These are phyloP conservation scores for Solanum ossicruentum DNA, from an alignment of 257 asterid genomes.

Conservation along the genomic window DNA sequence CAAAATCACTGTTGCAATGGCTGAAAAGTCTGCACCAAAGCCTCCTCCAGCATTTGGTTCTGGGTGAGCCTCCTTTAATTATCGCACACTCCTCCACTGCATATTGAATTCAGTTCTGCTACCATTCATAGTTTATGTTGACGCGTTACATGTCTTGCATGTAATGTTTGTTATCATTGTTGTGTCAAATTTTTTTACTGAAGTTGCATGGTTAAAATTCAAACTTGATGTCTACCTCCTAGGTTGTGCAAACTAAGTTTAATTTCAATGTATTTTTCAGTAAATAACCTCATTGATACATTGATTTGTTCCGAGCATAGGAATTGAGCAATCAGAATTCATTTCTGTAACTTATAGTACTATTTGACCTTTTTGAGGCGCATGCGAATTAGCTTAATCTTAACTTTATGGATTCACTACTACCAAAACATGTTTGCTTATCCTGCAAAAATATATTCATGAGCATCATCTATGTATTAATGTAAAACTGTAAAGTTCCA, in stretches of 20 bases:
- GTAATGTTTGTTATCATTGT: not conserved
- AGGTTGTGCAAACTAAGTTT: not conserved
- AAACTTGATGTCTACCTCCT: not conserved
- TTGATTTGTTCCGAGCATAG: not conserved
- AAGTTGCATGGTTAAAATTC: not conserved
- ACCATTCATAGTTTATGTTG: not conserved
- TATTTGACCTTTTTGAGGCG: not conserved
- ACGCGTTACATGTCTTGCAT: not conserved
- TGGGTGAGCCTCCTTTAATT: slow-evolving; percentile 34
- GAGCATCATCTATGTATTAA: not conserved
- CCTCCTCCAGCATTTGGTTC: slow-evolving; percentile 59
- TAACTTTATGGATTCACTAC: not conserved
- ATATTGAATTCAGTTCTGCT: not conserved
- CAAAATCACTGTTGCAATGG: slow-evolving; percentile 82
- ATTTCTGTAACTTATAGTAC: not conserved
- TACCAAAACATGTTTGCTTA: not conserved
- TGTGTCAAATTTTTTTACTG: not conserved
- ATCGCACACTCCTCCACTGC: not conserved
- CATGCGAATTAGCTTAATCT: not conserved
- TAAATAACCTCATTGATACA: not conserved
- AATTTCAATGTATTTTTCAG: not conserved
- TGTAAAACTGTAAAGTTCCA: not conserved
- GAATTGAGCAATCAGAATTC: not conserved
- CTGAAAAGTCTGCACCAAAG: slow-evolving; percentile 96
- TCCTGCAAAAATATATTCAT: not conserved